Evolutionary conservation across 2,329 filamentous ascomycete genomes (phyloP), one percentile per base, ranked within the genome.

Genomic region (Xylaria sp.): DNA sequence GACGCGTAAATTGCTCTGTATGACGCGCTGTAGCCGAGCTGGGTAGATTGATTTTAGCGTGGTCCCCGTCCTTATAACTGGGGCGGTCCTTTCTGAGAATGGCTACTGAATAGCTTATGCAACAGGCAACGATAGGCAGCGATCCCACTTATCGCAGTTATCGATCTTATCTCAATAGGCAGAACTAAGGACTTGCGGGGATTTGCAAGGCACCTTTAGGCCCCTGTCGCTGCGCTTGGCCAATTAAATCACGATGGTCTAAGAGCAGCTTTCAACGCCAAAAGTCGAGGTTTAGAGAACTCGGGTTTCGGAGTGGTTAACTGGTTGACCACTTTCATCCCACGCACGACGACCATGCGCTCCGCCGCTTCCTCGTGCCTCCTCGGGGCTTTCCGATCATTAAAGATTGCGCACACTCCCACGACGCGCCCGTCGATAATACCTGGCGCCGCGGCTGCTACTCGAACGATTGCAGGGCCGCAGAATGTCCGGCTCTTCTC

Each of bases 401-500:
- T 89, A 69, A 82, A 81, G 65, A 81, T 88, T 76, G 81, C 81
- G 20, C 73, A 79, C 46, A 75, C 80, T n/a, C 77, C 81, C 9
- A 77, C 82, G 44, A 73, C 82, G 68, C 83, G 80, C 67, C 82
- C 83, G 2, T 76, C 73, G 46, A 76, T 78, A 62, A 73, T 77
- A 70, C 65, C 76, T 18, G 72, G 63, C 64, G 66, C 63, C 60
- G 76, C 80, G 18, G 72, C 75, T 79, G 64, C 80, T 74, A 48
- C 78, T 72, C 72, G 80, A 77, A 61, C 69, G 77, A 72, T 76
- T 73, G 67, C 77, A 78, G 68, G 71, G 52, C 72, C 83, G 71
- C 81, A 84, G 76, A 82, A 86, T 84, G 81, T 80, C 74, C 88
- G 92, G 79, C 83, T 88, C 70, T 97, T 97, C 82, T 93, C 93